phyloP scores from a whole-genome alignment of 2,329 filamentous ascomycete species.

The Cladosporium sp. region DNA sequence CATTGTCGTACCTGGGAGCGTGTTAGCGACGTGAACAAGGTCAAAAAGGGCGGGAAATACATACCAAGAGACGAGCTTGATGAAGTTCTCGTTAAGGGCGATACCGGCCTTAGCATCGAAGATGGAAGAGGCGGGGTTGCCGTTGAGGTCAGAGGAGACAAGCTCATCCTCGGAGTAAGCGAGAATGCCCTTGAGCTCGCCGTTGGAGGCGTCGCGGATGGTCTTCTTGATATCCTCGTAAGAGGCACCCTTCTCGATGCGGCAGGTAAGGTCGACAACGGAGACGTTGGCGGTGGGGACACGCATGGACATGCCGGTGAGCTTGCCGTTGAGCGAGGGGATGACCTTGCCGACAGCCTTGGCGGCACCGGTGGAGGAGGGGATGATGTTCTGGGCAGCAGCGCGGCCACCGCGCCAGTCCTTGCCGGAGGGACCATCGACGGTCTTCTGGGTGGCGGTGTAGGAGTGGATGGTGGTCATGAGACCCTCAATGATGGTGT shows the following conservation, averaged over 20 bases:
- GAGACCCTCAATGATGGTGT: conserved; percentile 93
- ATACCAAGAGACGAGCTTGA: conserved; percentile 98
- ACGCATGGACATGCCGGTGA: conserved; percentile 99
- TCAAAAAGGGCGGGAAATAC: too few relatives aligned
- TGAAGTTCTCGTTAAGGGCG: conserved; percentile 95
- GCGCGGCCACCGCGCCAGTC: conserved; percentile 99
- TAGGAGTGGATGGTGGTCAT: conserved; percentile 99
- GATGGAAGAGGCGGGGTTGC: conserved; percentile 92
- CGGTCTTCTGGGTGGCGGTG: conserved; percentile 99
- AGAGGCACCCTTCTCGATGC: conserved; percentile 83
- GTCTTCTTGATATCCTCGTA: conserved; percentile 92
- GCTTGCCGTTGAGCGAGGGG: conserved; percentile 96
- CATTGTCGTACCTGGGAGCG: too few relatives aligned
- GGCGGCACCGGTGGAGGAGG: conserved; percentile 96
- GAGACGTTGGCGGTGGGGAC: conserved; percentile 98
- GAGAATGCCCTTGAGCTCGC: conserved; percentile 86
- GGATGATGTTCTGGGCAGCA: conserved; percentile 99
- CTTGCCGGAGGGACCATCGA: conserved; percentile 96
- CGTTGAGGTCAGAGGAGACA: conserved; percentile 91
- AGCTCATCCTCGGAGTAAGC: conserved; percentile 96
- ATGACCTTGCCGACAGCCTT: conserved; percentile 99
- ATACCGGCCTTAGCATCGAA: conserved; percentile 99
- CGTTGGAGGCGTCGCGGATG: conserved; percentile 74
- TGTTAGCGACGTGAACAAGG: too few relatives aligned
- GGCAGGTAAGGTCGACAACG: conserved; percentile 94